Evolutionary conservation across 805 yeast genomes (phyloP), one percentile per base, ranked within the genome.

Genomic region (Candida sphagnicola): DNA sequence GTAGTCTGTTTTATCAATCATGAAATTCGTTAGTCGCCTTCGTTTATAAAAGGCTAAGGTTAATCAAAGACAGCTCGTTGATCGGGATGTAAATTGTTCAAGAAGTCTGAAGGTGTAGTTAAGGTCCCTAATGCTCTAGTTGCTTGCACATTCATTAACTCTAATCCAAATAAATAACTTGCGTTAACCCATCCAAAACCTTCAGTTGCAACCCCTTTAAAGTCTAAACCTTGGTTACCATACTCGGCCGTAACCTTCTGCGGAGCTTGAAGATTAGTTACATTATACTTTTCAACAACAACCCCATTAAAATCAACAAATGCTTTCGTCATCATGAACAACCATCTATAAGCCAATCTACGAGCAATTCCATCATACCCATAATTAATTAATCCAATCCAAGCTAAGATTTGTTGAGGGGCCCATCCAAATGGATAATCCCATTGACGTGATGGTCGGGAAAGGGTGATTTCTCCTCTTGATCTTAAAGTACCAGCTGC

Each of bases 121-220:
- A 84, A 77, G 3, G 90, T 75, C 0, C 95, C 96, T 44, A 89
- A 67, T 1, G 90, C 87, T 44, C 95, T 71, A 42, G 72, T 72
- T 2, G 90, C 89, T 47, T 77, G 80, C 36, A 71, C 69, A 45
- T 78, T 79, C 60, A 85, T 64, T 42, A 76, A 77, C 16, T 82
- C 72, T 44, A 88, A 64, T 0, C 96, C 96, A 44, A 84, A 58
- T 18, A 83, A 52, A 60, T 77, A 89, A 50, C 93, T 80, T 4
- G 98, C 84, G 65, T 91, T 91, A 37, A 91, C 96, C 99, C 99
- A 91, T 1, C 98, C 99, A 61, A 91, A 91, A 1, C 99, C 99
- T 62, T 93, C 97, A 5, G 85, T 82, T 0, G 95, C 95, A 30
- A 85, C 96, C 34, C 96, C 96, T 57, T 85, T 84, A 56, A 89